A percentile compares a stretch with the other conserved stretches of the same genome.
These are phyloP conservation scores for Dactylellina haptotyla DNA, from an alignment of 2,329 filamentous ascomycete genomes.

Conservation along the genomic window DNA sequence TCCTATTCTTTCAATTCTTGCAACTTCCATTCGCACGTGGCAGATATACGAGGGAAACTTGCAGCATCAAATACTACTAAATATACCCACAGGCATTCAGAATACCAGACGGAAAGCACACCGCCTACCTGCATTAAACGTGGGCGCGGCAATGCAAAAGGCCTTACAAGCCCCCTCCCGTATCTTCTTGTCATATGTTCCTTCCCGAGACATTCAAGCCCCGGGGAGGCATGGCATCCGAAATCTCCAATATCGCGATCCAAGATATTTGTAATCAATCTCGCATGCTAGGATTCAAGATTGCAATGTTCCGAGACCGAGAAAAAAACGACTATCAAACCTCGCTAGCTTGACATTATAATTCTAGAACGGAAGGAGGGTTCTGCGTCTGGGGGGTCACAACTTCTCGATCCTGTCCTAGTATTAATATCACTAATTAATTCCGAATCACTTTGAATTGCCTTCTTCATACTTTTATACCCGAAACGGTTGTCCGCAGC, in stretches of 20 bases:
- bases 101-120: neutral
- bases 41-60: neutral
- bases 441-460: neutral
- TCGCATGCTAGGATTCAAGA: too few relatives aligned
- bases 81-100: neutral
- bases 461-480: neutral
- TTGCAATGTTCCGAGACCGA: too few relatives aligned
- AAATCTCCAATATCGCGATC: neutral
- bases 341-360: neutral
- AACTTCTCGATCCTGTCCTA: too few relatives aligned
- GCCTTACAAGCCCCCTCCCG: neutral
- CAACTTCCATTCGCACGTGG: neutral
- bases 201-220: slow-evolving; percentile 8
- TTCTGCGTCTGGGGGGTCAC: neutral
- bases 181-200: slow-evolving; percentile 8
- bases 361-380: slow-evolving; percentile 3
- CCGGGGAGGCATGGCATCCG: neutral
- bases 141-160: slow-evolving; percentile 18
- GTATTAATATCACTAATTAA: neutral
- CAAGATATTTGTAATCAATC: neutral
- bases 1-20: neutral
- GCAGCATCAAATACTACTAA: neutral
- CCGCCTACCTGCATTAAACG: slow-evolving; percentile 17
- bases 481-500: neutral
- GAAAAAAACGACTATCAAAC: neutral